A percentile compares a stretch with the other conserved stretches of the same genome.
These are phyloP conservation scores for Neospermospora avenae DNA, from an alignment of 2,329 filamentous ascomycete species.

Conservation along the genomic window DNA sequence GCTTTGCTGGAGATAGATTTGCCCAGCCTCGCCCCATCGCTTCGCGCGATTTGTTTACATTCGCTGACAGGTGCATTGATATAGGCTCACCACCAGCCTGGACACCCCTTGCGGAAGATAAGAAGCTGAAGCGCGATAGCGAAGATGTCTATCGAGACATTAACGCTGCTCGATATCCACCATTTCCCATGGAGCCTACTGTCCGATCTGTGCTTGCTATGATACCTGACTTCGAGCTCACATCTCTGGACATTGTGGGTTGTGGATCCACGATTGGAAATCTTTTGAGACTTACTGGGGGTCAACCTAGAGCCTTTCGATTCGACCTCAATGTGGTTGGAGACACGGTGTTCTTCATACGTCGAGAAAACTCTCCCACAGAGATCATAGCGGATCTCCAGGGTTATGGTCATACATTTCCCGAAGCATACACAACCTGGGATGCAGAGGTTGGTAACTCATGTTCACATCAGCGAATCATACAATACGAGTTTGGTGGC, in stretches of 20 bases:
- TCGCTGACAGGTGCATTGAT: neutral
- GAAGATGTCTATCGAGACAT: conserved; percentile 40
- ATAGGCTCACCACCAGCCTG: conserved; percentile 49
- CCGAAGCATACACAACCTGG: conserved; percentile 65
- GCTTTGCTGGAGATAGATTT: too few species aligned
- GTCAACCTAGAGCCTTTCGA: conserved; percentile 48
- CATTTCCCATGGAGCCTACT: conserved; percentile 41
- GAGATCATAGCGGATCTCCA: conserved; percentile 52
- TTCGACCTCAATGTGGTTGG: conserved; percentile 55
- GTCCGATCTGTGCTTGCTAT: conserved; percentile 39
- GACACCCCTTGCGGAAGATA: conserved; percentile 40
- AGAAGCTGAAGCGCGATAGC: conserved; percentile 41
- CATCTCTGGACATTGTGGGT: conserved; percentile 51
- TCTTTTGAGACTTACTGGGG: conserved; percentile 52
- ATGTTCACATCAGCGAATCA: conserved; percentile 57
- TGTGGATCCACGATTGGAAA: conserved; percentile 61
- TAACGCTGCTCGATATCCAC: conserved; percentile 42
- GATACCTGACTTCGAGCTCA: conserved; percentile 36
- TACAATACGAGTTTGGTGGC: conserved; percentile 55
- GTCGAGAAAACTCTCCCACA: conserved; percentile 56
- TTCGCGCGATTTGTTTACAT: neutral
- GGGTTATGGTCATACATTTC: conserved; percentile 66
- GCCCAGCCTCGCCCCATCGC: too few species aligned
- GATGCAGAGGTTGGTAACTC: conserved; percentile 51
- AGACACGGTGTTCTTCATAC: conserved; percentile 59